phyloP scores from a whole-genome alignment of 306 rosid genomes.

The Glycine latifolia region DNA sequence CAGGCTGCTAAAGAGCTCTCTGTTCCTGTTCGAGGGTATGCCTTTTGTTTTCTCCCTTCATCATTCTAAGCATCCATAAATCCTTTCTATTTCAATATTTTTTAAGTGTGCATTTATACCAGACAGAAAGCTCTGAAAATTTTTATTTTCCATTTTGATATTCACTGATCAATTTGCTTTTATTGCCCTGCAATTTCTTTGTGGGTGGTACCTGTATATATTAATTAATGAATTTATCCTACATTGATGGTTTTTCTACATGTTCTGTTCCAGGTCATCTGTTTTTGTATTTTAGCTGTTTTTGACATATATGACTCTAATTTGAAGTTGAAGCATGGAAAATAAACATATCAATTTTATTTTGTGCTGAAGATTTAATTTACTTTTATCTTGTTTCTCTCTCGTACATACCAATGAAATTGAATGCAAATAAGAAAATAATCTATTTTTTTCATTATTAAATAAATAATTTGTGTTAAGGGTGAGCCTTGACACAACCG shows the following conservation, averaged over 20 bases:
- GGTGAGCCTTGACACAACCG: too few relatives aligned
- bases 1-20: slow-evolving; percentile 78
- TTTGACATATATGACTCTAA: background rate
- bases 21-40: slow-evolving; percentile 91
- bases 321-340: background rate
- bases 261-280: slow-evolving; percentile 1
- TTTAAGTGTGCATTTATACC: slow-evolving; percentile 23
- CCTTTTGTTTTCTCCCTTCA: slow-evolving; percentile 30
- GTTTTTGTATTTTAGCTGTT: slow-evolving; percentile 11
- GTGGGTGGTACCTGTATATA: background rate
- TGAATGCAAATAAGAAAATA: background rate
- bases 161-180: slow-evolving; percentile 26
- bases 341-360: background rate
- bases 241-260: slow-evolving; percentile 16
- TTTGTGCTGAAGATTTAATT: background rate
- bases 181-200: slow-evolving; percentile 18
- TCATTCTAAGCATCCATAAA: slow-evolving; percentile 30
- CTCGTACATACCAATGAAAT: background rate
- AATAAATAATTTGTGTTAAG: too few relatives aligned
- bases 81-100: slow-evolving; percentile 26
- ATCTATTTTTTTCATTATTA: too few relatives aligned
- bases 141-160: slow-evolving; percentile 20
- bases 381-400: background rate
- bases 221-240: slow-evolving; percentile 6
- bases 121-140: background rate